Base-by-base conservation (phyloP, 352 stramenopile species). In the Globisporangium nodosum region DNA sequence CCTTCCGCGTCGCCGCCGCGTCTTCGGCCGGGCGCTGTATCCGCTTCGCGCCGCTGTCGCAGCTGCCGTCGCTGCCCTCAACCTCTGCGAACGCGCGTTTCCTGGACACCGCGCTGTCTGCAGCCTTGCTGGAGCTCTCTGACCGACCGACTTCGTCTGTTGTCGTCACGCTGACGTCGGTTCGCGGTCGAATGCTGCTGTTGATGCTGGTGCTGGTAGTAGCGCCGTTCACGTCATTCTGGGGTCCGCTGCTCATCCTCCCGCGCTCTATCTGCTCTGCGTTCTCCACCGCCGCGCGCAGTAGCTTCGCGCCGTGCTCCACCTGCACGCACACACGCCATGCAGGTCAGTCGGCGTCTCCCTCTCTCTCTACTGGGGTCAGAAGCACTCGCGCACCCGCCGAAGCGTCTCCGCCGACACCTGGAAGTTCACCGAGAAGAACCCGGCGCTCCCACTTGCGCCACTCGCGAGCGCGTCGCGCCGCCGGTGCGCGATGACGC, bases 361-460 rank as follows among this genome's bases (percentile, higher is more conserved):
- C 18, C 30, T 4, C 15, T 9, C 15, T 20, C 18, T 42, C 20
- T 31, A 31, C 24, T 27, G 24, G 24, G 1, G 24, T 27, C 24
- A 27, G 24, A 27, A 27, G 24, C 20, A 40, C 18, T 2, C 35
- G 49, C 79, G 51, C 64, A 89, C 76, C 24, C 69, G 60, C 24
- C 80, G 78, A 2, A 61, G 49, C 9, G 73, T 85, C 3, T 83
- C 76, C 6, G 66, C 78, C 5, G 78, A 80, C 18, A 90, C 64
- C 47, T 73, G 70, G 49, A 90, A 88, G 21, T 58, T 69, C 64
- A 90, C 74, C 7, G 52, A 60, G 52, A 69, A 82, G 7, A 57
- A 54, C 7, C 31, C 7, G 52, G 20, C 60, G 12, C 47, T 49
- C 9, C 31, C 15, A 37, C 45, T 49, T 15, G 20, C 27, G 15